Base-by-base conservation (phyloP, 169 alveolate species). In the Cryptosporidium tyzzeri region DNA sequence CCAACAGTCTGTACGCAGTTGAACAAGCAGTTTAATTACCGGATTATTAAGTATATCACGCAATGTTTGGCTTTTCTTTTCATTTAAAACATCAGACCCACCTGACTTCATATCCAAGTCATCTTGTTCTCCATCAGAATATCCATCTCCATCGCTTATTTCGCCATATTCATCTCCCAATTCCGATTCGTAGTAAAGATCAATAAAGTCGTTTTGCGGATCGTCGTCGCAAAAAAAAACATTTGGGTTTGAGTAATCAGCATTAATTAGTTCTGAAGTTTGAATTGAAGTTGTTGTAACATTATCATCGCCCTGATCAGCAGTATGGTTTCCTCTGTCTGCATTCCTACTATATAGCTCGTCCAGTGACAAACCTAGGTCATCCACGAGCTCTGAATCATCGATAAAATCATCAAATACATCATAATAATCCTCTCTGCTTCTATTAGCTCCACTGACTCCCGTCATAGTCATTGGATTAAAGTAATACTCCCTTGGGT, bases 391-490 rank as follows among this genome's bases (percentile, higher is more conserved):
- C 65, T 80, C 89, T 23, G 89, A 62, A 29, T 80, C 89, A 41
- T 80, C 89, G 18, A 80, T 80, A 59, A 80, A 80, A 80, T 80
- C 89, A 65, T 80, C 89, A 59, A 61, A 80, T 59, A 80, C 89
- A 62, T 80, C 89, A 44, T 80, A 80, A 45, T 80, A 80, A n/a
- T 80, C 89, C 39, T 80, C 89, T 39, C 74, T 80, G 23, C 89
- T 80, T 41, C 89, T 37, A 26, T 59, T 65, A 31, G 45, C 68
- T 31, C 80, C 89, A 44, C 62, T 80, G 0, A 61, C 50, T 16
- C 89, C 75, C 23, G 89, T 61, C 89, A 80, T 80, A 14, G 89
- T 80, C 89, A 80, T 80, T 23, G 89, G 89, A 80, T 80, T 80
- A 33, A 80, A 80, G 31, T 80, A 80, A 50, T 80, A 80, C 4